These are phyloP conservation scores for Trichosporon sp. DNA, from an alignment of 1,284 basidiomycete genomes.

Conservation along the genomic window DNA sequence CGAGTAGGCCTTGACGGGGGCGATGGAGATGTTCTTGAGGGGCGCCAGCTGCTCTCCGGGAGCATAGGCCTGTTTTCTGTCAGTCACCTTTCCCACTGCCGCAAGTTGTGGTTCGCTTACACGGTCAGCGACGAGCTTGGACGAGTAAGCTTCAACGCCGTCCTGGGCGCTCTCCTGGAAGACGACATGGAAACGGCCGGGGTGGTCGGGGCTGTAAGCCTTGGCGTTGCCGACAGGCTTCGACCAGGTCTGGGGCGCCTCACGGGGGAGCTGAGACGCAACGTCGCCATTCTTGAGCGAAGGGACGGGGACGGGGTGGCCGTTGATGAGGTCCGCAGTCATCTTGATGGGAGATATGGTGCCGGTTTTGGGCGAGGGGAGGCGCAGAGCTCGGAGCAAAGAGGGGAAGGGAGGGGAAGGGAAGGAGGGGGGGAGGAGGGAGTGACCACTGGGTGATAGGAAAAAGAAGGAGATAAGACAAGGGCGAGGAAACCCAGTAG, in stretches of 20 bases:
- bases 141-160: conserved; percentile 47
- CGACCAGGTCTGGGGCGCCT: conserved; percentile 34
- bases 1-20: conserved; percentile 55
- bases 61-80: conserved; percentile 43
- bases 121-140: conserved; percentile 47
- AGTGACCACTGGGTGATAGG: conserved; percentile 6
- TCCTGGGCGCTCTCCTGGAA: conserved; percentile 36
- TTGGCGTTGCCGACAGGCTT: conserved; percentile 50
- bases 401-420: not conserved
- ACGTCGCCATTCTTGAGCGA: conserved; percentile 18
- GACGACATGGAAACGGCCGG: conserved; percentile 49
- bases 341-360: conserved; percentile 16
- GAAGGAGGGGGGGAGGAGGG: not conserved
- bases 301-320: conserved; percentile 14
- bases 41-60: conserved; percentile 44
- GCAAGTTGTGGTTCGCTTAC: conserved; percentile 39
- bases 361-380: not conserved
- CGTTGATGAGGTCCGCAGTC: conserved; percentile 12
- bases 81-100: not conserved
- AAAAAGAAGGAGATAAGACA: conserved; percentile 16
- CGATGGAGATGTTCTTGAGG: conserved; percentile 47
- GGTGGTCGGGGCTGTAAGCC: conserved; percentile 51
- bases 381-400: not conserved
- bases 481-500: not conserved
- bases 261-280: conserved; percentile 31